phyloP scores from a whole-genome alignment of 257 asterid species.

The Osmanthus fragrans region DNA sequence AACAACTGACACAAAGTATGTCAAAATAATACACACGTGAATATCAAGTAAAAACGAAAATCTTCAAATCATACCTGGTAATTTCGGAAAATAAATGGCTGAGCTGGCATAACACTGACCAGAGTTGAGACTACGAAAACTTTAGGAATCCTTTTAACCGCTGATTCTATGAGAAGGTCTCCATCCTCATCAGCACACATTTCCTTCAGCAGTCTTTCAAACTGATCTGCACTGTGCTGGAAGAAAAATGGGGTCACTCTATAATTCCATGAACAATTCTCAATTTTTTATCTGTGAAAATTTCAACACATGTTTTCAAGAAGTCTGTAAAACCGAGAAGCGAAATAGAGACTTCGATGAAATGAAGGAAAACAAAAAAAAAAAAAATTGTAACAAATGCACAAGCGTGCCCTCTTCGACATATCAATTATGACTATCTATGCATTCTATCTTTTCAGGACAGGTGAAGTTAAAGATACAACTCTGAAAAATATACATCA shows the following conservation, averaged over 20 bases:
- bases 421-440: conserved; percentile 13
- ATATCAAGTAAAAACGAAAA: conserved; percentile 17
- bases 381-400: neutral
- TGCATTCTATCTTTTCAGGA: neutral
- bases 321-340: conserved; percentile 13
- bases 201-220: conserved; percentile 92
- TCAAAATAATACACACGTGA: conserved; percentile 16
- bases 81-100: conserved; percentile 97
- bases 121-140: conserved; percentile 96
- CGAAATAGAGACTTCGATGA: conserved; percentile 15
- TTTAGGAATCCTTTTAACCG: conserved; percentile 85
- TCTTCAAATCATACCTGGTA: conserved; percentile 67
- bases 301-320: conserved; percentile 13
- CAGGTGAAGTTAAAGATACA: conserved; percentile 18
- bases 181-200: conserved; percentile 97
- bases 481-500: conserved; percentile 17
- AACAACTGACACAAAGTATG: conserved; percentile 10
- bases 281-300: conserved; percentile 15
- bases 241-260: conserved; percentile 42
- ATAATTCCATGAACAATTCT: conserved; percentile 19
- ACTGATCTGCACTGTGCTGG: conserved; percentile 99
- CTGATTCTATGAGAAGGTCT: conserved; percentile 94
- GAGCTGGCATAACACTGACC: conserved; percentile 94
- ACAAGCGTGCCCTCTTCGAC: neutral
- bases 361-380: neutral